These are phyloP conservation scores for Colletotrichum cordylinicola DNA, from an alignment of 2,329 filamentous ascomycete species.

Conservation along the genomic window DNA sequence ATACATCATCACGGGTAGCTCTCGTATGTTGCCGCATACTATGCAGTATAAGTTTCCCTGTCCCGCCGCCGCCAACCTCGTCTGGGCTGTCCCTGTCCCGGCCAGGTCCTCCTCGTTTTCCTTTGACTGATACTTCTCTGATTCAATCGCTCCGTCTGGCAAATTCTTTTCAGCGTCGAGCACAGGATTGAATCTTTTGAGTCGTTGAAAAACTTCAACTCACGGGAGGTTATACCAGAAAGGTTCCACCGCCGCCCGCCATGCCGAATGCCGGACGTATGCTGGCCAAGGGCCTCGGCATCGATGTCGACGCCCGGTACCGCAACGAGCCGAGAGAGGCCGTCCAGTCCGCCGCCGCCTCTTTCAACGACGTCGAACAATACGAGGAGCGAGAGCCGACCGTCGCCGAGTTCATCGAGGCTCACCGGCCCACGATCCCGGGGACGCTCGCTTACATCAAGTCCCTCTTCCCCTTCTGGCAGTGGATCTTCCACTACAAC, in stretches of 20 bases:
- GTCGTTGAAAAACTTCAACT: neutral
- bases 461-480: conserved; percentile 53
- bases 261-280: conserved; percentile 27
- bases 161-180: neutral
- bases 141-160: neutral
- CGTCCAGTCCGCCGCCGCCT: conserved; percentile 30
- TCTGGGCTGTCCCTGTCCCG: neutral
- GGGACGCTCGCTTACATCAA: conserved; percentile 39
- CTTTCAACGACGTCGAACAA: conserved; percentile 23
- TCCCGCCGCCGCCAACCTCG: neutral
- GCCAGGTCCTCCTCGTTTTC: neutral
- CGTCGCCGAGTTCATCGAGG: conserved; percentile 44
- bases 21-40: neutral
- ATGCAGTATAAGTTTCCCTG: conserved; percentile 2
- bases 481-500: conserved; percentile 49
- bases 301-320: conserved; percentile 33
- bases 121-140: neutral
- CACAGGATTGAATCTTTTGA: neutral
- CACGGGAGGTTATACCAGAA: neutral
- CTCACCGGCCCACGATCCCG: conserved; percentile 38
- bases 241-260: neutral
- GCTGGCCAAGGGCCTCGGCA: conserved; percentile 33
- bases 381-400: conserved; percentile 45
- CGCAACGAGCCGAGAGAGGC: conserved; percentile 29
- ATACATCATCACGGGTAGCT: conserved; percentile 5